These are phyloP conservation scores for cucumber (Cucumis sativus) DNA, from an alignment of 306 rosid genomes.

Conservation along the genomic window Cucumber_9930_V3 NC_026660.2:669001-669500, in stretches of 20 bases:
- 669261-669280: constrained; percentile 28
- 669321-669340: constrained; percentile 32
- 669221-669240: constrained; percentile 61
- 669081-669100: constrained; percentile 44
- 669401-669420: constrained; percentile 30
- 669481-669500: not conserved
- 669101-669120: constrained; percentile 26
- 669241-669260: constrained; percentile 46
- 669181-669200: constrained; percentile 71
- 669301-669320: constrained; percentile 17
- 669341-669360: constrained; percentile 22
- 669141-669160: constrained; percentile 35
- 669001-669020: constrained; percentile 40
- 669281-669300: constrained; percentile 18
- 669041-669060: constrained; percentile 52
- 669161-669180: constrained; percentile 50
- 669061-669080: constrained; percentile 33
- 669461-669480: constrained; percentile 48
- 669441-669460: constrained; percentile 30
- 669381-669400: constrained; percentile 33
- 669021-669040: constrained; percentile 50
- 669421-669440: constrained; percentile 33
- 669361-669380: constrained; percentile 39
- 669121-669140: constrained; percentile 39
- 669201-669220: constrained; percentile 42